Conservation (phyloP, 1,139 yeast species). For the Suhomyces bribrorum region DNA sequence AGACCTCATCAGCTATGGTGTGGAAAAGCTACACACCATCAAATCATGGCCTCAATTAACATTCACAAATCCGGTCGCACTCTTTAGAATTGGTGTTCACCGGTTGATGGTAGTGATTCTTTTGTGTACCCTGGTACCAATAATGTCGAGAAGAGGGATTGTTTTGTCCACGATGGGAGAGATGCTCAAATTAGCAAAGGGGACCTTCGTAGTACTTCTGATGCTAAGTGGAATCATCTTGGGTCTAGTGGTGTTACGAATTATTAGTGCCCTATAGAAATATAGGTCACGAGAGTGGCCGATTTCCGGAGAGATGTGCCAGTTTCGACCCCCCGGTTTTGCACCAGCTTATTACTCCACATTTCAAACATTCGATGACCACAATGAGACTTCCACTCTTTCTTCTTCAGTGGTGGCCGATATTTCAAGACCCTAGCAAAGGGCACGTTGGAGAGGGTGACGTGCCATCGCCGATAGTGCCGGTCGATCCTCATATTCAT, state of each 20-base stretch:
- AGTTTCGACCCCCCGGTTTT: not conserved
- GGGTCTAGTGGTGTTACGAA: too few relatives aligned
- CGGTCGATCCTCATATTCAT: slow-evolving; percentile 27
- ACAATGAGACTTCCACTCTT: slow-evolving; percentile 3
- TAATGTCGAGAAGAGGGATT: too few relatives aligned
- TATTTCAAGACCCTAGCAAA: not conserved
- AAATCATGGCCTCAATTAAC: too few relatives aligned
- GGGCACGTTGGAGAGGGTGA: not conserved
- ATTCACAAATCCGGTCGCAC: too few relatives aligned
- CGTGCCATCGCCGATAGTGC: slow-evolving; percentile 2
- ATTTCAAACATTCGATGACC: not conserved
- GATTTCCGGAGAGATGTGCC: too few relatives aligned
- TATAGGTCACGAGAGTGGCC: not conserved
- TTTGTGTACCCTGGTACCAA: too few relatives aligned
- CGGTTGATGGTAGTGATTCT: too few relatives aligned
- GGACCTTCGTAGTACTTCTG: too few relatives aligned
- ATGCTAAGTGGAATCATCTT: too few relatives aligned
- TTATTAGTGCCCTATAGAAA: not conserved
- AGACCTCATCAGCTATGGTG: not conserved
- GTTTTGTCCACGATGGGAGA: too few relatives aligned
- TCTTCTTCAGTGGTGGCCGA: slow-evolving; percentile 2
- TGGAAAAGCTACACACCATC: not conserved
- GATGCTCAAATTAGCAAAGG: too few relatives aligned
- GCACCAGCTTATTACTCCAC: not conserved
- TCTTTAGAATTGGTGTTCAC: too few relatives aligned